Evolutionary conservation across 2,329 filamentous ascomycete genomes (phyloP).

Genomic region (Raffaelea arxii): DNA sequence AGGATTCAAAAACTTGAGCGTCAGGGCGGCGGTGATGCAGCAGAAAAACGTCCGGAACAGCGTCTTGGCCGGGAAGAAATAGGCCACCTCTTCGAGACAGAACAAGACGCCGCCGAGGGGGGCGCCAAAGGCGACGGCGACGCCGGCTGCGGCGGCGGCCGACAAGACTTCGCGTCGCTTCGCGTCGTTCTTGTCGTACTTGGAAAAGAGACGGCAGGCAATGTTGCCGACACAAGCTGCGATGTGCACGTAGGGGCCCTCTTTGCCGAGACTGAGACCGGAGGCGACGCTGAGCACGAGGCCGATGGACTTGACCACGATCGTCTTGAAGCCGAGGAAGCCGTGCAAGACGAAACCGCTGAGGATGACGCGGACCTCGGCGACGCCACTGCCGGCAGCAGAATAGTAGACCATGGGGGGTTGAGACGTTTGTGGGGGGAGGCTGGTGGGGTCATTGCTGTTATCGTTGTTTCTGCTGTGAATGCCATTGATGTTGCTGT

Average conservation of each 20-base stretch:
- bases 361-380: slow-evolving; percentile 95
- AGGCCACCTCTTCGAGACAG: slow-evolving; percentile 87
- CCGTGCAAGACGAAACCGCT: slow-evolving; percentile 96
- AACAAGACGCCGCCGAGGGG: slow-evolving; percentile 83
- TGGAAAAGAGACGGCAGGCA: slow-evolving; percentile 81
- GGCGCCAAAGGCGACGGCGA: slow-evolving; percentile 89
- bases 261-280: slow-evolving; percentile 87
- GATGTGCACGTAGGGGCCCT: slow-evolving; percentile 94
- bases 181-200: slow-evolving; percentile 89
- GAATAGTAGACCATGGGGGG: slow-evolving; percentile 90
- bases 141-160: slow-evolving; percentile 81
- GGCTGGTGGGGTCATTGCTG: slow-evolving; percentile 15
- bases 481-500: slow-evolving; percentile 21
- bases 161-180: slow-evolving; percentile 92
- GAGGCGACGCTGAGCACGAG: slow-evolving; percentile 85
- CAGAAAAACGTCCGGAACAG: slow-evolving; percentile 97
- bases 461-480: slow-evolving; percentile 16
- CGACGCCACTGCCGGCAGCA: slow-evolving; percentile 89
- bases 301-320: slow-evolving; percentile 74
- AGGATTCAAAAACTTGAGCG: slow-evolving; percentile 88
- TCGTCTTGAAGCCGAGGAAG: slow-evolving; percentile 79
- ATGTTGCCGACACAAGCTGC: slow-evolving; percentile 94
- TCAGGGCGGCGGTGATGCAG: slow-evolving; percentile 85
- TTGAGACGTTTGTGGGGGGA: too few relatives aligned
- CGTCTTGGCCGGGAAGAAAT: slow-evolving; percentile 96